These are phyloP conservation scores for Pleurotus citrinopileatus DNA, from an alignment of 768 basidiomycete genomes.

Conservation along the genomic window DNA sequence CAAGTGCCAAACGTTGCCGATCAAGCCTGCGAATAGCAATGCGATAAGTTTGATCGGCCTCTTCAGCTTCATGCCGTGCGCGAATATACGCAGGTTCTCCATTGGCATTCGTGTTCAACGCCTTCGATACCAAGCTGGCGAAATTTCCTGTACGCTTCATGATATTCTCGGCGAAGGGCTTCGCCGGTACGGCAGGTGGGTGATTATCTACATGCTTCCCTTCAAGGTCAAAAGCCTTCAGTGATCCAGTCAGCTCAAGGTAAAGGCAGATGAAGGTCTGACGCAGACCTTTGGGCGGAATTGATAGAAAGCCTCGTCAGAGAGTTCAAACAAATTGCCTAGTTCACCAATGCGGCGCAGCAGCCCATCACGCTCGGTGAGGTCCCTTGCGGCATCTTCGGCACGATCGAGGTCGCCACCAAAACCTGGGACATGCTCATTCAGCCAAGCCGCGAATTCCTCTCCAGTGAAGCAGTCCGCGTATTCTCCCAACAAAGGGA, in stretches of 20 bases:
- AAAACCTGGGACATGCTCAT: conserved; percentile 73
- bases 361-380: conserved; percentile 60
- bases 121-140: conserved; percentile 72
- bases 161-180: conserved; percentile 41
- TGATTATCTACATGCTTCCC: conserved; percentile 27
- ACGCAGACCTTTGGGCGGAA: conserved; percentile 78
- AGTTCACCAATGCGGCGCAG: conserved; percentile 77
- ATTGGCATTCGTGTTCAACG: conserved; percentile 45
- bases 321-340: conserved; percentile 76
- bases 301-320: conserved; percentile 81
- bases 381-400: conserved; percentile 65
- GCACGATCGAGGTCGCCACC: conserved; percentile 76
- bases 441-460: conserved; percentile 85
- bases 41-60: conserved; percentile 78
- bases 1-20: conserved; percentile 78
- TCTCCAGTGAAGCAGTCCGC: conserved; percentile 86
- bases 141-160: conserved; percentile 69
- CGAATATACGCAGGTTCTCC: conserved; percentile 68
- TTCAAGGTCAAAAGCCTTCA: conserved; percentile 60
- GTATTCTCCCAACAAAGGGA: conserved; percentile 83
- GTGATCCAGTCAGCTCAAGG: neutral
- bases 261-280: neutral
- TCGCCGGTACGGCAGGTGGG: conserved; percentile 20
- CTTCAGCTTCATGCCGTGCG: conserved; percentile 74
- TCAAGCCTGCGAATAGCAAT: conserved; percentile 81